Conservation (phyloP, 192 early-diverging fungal species). For the Coemansia sp. region DNA sequence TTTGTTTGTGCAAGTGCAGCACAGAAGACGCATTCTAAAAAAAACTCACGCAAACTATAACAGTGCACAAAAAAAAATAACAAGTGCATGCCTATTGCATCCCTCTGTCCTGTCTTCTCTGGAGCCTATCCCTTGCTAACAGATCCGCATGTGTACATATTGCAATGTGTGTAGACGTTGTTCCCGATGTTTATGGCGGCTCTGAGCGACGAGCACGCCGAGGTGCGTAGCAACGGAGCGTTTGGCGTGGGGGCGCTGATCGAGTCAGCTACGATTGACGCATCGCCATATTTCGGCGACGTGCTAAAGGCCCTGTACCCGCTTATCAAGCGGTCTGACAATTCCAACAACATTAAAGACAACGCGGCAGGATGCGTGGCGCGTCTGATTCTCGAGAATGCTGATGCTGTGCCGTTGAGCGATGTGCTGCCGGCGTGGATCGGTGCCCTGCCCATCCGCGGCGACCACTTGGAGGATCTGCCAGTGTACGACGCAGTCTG, state of each 20-base stretch:
- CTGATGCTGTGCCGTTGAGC: constrained; percentile 69
- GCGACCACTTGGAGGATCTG: constrained; percentile 77
- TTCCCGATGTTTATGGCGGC: constrained; percentile 73
- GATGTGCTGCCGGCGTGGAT: constrained; percentile 73
- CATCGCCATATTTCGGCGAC: constrained; percentile 66
- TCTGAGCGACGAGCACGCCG: constrained; percentile 74
- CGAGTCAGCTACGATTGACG: constrained; percentile 66
- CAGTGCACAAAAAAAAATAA: not conserved
- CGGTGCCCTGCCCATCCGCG: constrained; percentile 69
- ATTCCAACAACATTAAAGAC: constrained; percentile 61
- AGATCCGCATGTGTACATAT: not conserved
- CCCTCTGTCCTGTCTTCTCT: not conserved
- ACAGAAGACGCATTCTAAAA: not conserved
- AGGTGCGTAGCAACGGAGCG: constrained; percentile 87
- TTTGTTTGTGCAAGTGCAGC: not conserved
- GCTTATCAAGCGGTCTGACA: constrained; percentile 57
- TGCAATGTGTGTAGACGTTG: constrained; percentile 49
- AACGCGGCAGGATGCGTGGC: constrained; percentile 83
- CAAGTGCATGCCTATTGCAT: not conserved
- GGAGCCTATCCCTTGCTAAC: not conserved
- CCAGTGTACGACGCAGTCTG: constrained; percentile 75
- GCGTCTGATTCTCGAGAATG: constrained; percentile 69
- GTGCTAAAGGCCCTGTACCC: constrained; percentile 69
- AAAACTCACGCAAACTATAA: not conserved
- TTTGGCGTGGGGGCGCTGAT: constrained; percentile 78